Base-by-base conservation (phyloP, 2,329 filamentous ascomycete species). In the Hysterium pulicare region DNA sequence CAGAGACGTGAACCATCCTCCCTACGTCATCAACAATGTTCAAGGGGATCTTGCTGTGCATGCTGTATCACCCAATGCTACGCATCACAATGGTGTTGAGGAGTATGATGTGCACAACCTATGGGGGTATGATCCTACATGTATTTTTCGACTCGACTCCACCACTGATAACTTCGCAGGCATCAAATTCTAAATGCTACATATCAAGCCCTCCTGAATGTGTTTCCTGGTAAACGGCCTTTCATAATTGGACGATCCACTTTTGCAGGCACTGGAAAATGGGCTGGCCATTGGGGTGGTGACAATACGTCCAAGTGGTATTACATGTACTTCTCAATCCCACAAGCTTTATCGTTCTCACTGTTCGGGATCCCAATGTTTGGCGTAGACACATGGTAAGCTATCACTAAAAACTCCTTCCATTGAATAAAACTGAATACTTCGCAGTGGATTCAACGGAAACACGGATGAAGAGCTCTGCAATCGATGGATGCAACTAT, bases 51-150 rank as follows among this genome's bases (percentile, higher is more conserved):
- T 91, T 17, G 83, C 80, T 13, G 81, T 83, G 2, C 81, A 87
- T 54, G 86, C 87, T 1, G 75, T 90, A 20, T 82, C 80, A 46
- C 86, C 87, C 0, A 89, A 93, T 55, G 84, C 87, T 0, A 89
- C 84, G 2, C 86, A 93, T 57, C 72, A 78, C 34, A 85, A 87
- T 52, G 87, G 86, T 3, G 73, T 80, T 1, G 63, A 79, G 31
- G 85, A 94, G 59, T 95, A 95, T 58, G 87, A 94, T 59, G 80
- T 87, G 20, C 89, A 95, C 72, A 93, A 87, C 57, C 68, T 93
- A 1, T 91, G 48, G 37, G 64, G 65, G 45, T 49, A 42, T 32
- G 48, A 22, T 26, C 22, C 9, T 21, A 20, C 16, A 20, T 11
- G 11, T 33, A 13, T n/a, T 15, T 8, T 33, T 40, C 9, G 23